Conservation (phyloP, 2,329 filamentous ascomycete genomes). For the Colletotrichum sp. region DNA sequence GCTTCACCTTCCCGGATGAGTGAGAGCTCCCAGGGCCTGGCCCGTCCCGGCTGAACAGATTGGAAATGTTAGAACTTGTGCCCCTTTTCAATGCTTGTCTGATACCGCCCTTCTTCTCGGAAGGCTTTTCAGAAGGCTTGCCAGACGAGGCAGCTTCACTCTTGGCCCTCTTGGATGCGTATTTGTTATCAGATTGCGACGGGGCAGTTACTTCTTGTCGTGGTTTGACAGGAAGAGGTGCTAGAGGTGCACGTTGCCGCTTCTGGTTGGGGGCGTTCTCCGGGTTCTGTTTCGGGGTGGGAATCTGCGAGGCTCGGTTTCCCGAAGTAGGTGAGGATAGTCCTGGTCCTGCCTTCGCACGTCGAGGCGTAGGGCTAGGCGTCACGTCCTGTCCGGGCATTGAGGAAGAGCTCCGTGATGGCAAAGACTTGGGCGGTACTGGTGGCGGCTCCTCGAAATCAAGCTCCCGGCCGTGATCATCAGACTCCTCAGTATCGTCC, state of each 20-base stretch:
- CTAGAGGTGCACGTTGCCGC: slow-evolving; percentile 42
- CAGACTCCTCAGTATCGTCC: slow-evolving; percentile 24
- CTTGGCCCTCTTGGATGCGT: slow-evolving; percentile 34
- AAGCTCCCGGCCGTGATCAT: background rate
- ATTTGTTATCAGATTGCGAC: slow-evolving; percentile 27
- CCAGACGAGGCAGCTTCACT: slow-evolving; percentile 25
- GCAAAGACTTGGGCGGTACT: slow-evolving; percentile 24
- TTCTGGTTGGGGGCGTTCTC: slow-evolving; percentile 54
- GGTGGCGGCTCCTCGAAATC: slow-evolving; percentile 5
- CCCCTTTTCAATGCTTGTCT: slow-evolving; percentile 59
- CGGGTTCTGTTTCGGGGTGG: slow-evolving; percentile 25
- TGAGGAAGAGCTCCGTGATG: background rate
- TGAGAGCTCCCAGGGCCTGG: slow-evolving; percentile 18
- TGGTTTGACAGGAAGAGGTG: slow-evolving; percentile 18
- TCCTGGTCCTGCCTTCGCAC: background rate
- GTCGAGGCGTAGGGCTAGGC: background rate
- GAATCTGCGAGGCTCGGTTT: slow-evolving; percentile 23
- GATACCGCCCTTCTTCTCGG: slow-evolving; percentile 52
- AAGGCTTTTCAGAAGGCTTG: slow-evolving; percentile 24
- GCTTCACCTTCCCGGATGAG: slow-evolving; percentile 24
- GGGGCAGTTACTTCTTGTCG: slow-evolving; percentile 24
- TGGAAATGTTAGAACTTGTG: slow-evolving; percentile 50
- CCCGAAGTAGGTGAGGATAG: background rate
- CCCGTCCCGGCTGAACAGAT: slow-evolving; percentile 55
- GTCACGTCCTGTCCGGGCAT: background rate